Conservation (phyloP, 768 basidiomycete genomes). For the Rhodosporidiobolus sp. region DNA sequence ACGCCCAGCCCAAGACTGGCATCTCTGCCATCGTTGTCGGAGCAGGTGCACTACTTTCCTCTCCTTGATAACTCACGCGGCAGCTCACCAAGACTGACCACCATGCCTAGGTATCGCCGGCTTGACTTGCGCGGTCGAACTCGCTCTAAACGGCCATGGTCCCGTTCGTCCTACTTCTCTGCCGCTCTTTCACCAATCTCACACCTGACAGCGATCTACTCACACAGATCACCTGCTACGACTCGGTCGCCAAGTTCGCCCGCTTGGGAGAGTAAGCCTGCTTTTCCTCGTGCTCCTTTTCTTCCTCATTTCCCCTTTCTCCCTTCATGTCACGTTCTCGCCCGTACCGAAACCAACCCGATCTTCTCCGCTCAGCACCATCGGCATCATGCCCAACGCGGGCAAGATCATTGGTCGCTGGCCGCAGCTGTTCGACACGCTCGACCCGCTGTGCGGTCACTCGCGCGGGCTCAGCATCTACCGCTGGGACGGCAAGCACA, state of each 20-base stretch:
- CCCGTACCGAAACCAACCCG: not conserved
- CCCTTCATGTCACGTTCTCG: not conserved
- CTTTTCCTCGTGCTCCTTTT: not conserved
- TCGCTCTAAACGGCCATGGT: not conserved
- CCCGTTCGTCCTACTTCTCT: not conserved
- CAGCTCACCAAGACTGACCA: not conserved
- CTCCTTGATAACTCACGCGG: too few relatives aligned
- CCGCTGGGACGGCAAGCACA: slow-evolving; percentile 4
- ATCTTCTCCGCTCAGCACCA: not conserved
- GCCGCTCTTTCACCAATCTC: too few relatives aligned
- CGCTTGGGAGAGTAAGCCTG: not conserved
- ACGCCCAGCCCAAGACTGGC: not conserved
- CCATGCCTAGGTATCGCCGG: not conserved
- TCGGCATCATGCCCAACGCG: slow-evolving; percentile 11
- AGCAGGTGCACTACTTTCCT: not conserved
- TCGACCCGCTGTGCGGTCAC: slow-evolving; percentile 7
- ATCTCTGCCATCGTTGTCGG: slow-evolving; percentile 6
- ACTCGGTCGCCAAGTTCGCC: slow-evolving; percentile 1
- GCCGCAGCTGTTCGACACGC: not conserved
- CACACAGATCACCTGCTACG: not conserved
- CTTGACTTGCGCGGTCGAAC: not conserved
- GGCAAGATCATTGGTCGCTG: not conserved
- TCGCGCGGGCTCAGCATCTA: not conserved
- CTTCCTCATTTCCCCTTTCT: not conserved
- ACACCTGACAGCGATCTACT: too few relatives aligned